Evolutionary conservation across 2,329 filamentous ascomycete genomes (phyloP), one percentile per base, ranked within the genome.

Genomic region (Hypoxylon sp.): DNA sequence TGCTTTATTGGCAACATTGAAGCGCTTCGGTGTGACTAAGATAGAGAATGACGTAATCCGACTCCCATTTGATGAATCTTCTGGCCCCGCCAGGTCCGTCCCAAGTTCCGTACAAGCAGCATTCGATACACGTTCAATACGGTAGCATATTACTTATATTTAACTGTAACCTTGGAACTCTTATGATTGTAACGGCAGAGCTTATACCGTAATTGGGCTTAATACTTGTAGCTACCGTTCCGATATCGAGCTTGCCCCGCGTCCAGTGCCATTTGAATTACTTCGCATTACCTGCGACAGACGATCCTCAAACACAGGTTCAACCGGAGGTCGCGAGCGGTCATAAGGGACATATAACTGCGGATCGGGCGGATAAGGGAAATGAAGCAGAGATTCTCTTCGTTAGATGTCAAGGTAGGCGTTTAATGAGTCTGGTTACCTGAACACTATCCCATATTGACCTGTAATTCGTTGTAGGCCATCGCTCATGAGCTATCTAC

Each of bases 401-500:
- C 85, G 50, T 78, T 88, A 53, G 86, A 88, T 74, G 85, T 88
- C 65, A 85, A 86, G 82, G 85, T 86, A 76, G 22, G 71, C 25
- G 25, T 27, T 27, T 3, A 27, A 27, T 5, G 25, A 27, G 25
- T 27, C 25, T 27, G 25, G 25, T 5, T 27, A 27, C 25, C 5
- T 27, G 5, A 27, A 27, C 25, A 27, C 25, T 27, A 3, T 27
- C 25, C 25, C 25, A 27, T 27, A n/a, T 61, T 72, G 27, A 69
- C 42, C 22, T 27, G 20, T 61, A 54, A 59, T 35, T 11, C 48
- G 27, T 35, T 48, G 10, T 77, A 97, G 93, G 94, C 97, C 81
- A 97, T 98, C 78, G 92, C 94, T 63, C 93, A 97, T 79, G 96
- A 99, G 87, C 92, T 99, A 70, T 91, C 94, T 66, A 85, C 88